Evolutionary conservation across 495 filamentous ascomycete genomes (phyloP).

Genomic region (Penicillium coffeae): DNA sequence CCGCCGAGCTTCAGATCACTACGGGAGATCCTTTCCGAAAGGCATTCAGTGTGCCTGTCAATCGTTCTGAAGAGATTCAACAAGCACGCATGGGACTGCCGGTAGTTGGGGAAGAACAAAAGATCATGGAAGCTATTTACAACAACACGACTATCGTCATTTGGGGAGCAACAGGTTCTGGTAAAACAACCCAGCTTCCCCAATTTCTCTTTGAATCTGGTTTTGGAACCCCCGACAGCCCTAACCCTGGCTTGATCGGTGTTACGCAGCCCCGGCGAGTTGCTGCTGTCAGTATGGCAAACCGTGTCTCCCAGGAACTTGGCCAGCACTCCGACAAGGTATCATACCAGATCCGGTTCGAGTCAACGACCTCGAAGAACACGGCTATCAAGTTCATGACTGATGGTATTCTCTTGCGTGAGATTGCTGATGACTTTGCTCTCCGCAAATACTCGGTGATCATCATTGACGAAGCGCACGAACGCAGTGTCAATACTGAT

Average conservation of each 20-base stretch:
- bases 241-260: constrained; percentile 87
- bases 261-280: constrained; percentile 93
- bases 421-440: constrained; percentile 85
- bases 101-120: constrained; percentile 91
- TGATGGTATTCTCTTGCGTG: constrained; percentile 90
- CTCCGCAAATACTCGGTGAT: constrained; percentile 91
- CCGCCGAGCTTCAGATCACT: constrained; percentile 65
- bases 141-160: constrained; percentile 83
- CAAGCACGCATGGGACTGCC: constrained; percentile 74
- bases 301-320: constrained; percentile 81
- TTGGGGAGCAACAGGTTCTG: constrained; percentile 94
- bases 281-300: constrained; percentile 92
- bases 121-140: constrained; percentile 96
- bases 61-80: constrained; percentile 70
- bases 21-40: constrained; percentile 60
- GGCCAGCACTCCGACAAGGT: constrained; percentile 65
- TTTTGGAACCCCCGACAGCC: constrained; percentile 72
- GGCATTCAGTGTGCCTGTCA: constrained; percentile 70
- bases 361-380: constrained; percentile 73
- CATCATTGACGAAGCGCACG: constrained; percentile 96
- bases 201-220: constrained; percentile 95
- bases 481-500: constrained; percentile 95
- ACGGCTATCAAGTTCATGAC: constrained; percentile 99
- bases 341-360: constrained; percentile 93
- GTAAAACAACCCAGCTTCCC: constrained; percentile 95